A percentile compares a stretch with the other conserved stretches of the same genome.
Evolutionary conservation across 139 green algal species (phyloP).

Genomic region (Chlorella sp.): DNA sequence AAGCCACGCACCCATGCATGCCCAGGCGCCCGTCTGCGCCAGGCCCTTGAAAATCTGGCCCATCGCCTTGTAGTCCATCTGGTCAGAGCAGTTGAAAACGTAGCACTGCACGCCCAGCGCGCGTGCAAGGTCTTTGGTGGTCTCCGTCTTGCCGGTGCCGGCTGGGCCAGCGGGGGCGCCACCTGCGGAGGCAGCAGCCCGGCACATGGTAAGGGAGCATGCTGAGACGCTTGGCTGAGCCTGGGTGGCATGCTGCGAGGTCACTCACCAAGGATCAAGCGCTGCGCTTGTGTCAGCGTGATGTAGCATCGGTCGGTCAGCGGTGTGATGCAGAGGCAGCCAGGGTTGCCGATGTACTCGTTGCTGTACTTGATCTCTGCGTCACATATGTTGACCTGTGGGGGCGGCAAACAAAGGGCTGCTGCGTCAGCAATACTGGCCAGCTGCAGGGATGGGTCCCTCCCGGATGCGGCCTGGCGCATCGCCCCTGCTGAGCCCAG

Average conservation of each 20-base stretch:
- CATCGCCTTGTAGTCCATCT: constrained; percentile 95
- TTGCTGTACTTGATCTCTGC: constrained; percentile 91
- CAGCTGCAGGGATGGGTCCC: background rate
- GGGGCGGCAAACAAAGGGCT: background rate
- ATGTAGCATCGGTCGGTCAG: constrained; percentile 97
- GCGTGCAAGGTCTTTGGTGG: constrained; percentile 90
- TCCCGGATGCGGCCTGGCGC: too few relatives aligned
- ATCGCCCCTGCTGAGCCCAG: too few relatives aligned
- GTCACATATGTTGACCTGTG: constrained; percentile 90
- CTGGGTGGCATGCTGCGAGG: background rate
- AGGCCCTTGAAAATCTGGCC: constrained; percentile 93
- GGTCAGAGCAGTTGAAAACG: constrained; percentile 96
- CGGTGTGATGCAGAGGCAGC: constrained; percentile 95
- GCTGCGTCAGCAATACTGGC: background rate
- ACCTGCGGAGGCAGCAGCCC: constrained; percentile 30
- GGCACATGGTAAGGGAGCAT: background rate
- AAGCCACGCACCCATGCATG: constrained; percentile 73
- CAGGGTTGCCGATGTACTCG: constrained; percentile 95
- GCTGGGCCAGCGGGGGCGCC: constrained; percentile 87
- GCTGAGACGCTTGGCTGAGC: too few relatives aligned
- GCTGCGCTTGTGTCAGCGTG: constrained; percentile 93
- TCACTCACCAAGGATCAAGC: constrained; percentile 75
- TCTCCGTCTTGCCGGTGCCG: constrained; percentile 95
- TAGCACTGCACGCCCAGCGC: constrained; percentile 90
- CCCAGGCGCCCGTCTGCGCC: constrained; percentile 92